A percentile compares a stretch with the other conserved stretches of the same genome.
Conservation (phyloP, 345 rosid genomes). For the Kernera saxatilis region DNA sequence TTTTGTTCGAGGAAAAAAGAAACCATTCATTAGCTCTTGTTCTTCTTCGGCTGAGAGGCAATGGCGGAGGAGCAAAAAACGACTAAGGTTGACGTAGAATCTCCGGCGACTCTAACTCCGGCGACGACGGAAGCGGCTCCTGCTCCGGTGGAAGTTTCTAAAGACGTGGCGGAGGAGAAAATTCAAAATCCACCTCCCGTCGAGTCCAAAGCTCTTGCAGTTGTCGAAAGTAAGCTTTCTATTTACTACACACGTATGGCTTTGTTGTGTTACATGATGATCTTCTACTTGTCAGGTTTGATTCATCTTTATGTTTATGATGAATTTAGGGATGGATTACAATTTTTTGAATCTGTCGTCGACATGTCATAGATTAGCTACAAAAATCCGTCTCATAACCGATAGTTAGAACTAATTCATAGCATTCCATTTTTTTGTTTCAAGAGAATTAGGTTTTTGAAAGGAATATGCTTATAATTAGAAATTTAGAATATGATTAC, state of each 20-base stretch:
- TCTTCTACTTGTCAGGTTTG: neutral
- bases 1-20: neutral
- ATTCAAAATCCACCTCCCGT: slow-evolving; percentile 33
- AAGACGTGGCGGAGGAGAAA: slow-evolving; percentile 34
- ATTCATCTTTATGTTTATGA: neutral
- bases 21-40: neutral
- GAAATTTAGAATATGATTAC: neutral
- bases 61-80: slow-evolving; percentile 64
- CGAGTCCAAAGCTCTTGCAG: slow-evolving; percentile 56
- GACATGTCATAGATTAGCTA: too few species aligned
- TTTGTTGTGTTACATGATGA: neutral
- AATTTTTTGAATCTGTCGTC: neutral
- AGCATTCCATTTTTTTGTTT: neutral
- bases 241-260: neutral
- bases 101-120: slow-evolving; percentile 25
- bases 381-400: neutral
- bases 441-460: neutral
- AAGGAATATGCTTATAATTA: neutral
- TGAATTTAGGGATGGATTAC: neutral
- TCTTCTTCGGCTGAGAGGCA: neutral
- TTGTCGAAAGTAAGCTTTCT: slow-evolving; percentile 49
- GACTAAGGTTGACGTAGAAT: slow-evolving; percentile 25
- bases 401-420: neutral
- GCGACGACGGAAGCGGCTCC: slow-evolving; percentile 28
- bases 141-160: slow-evolving; percentile 23